A percentile compares a stretch with the other conserved stretches of the same genome.
Evolutionary conservation across 768 basidiomycete genomes (phyloP).

Genomic region (Termitomyces heimii): DNA sequence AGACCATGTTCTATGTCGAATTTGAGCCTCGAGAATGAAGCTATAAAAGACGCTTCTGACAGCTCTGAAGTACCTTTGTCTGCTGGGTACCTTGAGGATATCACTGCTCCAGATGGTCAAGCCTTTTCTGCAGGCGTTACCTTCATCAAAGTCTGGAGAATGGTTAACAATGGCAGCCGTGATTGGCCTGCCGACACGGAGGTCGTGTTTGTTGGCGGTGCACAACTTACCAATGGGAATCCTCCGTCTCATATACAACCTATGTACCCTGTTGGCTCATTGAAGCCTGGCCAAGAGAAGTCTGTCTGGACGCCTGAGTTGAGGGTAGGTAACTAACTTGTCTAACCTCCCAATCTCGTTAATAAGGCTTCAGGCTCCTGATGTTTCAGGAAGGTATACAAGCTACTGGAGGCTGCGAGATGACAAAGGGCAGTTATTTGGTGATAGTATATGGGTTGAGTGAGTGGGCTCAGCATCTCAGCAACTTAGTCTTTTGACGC

Average conservation of each 20-base stretch:
- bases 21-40: constrained; percentile 5
- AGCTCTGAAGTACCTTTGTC: constrained; percentile 22
- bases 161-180: constrained; percentile 55
- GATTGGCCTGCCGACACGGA: constrained; percentile 69
- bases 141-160: constrained; percentile 80
- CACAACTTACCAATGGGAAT: constrained; percentile 38
- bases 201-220: constrained; percentile 68
- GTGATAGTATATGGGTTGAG: constrained; percentile 77
- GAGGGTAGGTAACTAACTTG: constrained; percentile 39
- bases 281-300: constrained; percentile 50
- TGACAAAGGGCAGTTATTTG: constrained; percentile 54
- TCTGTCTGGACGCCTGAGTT: constrained; percentile 71
- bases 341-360: not conserved
- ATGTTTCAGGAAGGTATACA: constrained; percentile 63
- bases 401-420: constrained; percentile 74
- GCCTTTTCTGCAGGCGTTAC: constrained; percentile 77
- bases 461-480: constrained; percentile 28
- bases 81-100: constrained; percentile 58
- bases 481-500: constrained; percentile 1
- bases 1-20: constrained; percentile 1
- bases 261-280: constrained; percentile 37
- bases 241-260: not conserved
- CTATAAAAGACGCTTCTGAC: not conserved
- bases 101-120: constrained; percentile 72
- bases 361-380: constrained; percentile 51